A percentile compares a stretch with the other conserved stretches of the same genome.
Evolutionary conservation across 1,284 basidiomycete species (phyloP).

Genomic region (Somion occarium): DNA sequence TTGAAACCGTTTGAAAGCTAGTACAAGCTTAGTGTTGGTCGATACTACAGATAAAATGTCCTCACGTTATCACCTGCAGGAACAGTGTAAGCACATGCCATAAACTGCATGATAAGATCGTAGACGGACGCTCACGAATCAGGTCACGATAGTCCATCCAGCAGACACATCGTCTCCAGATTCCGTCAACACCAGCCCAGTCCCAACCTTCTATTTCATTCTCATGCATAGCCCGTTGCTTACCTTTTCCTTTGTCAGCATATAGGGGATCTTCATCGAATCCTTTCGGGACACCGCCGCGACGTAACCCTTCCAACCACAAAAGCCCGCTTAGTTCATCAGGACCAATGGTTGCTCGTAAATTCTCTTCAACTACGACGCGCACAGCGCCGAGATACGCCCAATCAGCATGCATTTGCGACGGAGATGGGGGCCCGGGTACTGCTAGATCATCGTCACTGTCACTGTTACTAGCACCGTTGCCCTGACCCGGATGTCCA

Average conservation of each 20-base stretch:
- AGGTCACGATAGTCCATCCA: constrained; percentile 57
- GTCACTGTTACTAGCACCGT: constrained; percentile 19
- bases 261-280: background rate
- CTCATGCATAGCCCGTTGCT: constrained; percentile 14
- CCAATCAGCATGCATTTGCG: constrained; percentile 24
- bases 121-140: constrained; percentile 33
- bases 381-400: constrained; percentile 25
- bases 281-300: constrained; percentile 40
- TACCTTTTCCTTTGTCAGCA: constrained; percentile 15
- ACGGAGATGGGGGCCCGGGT: constrained; percentile 4
- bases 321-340: constrained; percentile 33
- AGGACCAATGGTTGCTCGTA: constrained; percentile 17
- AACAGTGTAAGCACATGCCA: constrained; percentile 4
- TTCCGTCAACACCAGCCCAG: constrained; percentile 53
- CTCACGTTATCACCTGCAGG: too few species aligned
- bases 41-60: too few species aligned
- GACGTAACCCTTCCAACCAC: constrained; percentile 38
- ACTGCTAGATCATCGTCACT: constrained; percentile 2
- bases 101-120: background rate
- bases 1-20: constrained; percentile 24
- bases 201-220: constrained; percentile 42
- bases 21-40: background rate
- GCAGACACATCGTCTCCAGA: constrained; percentile 52
- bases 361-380: constrained; percentile 23
- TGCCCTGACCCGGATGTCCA: constrained; percentile 10